phyloP scores from a whole-genome alignment of 225 moss, liverwort and hornwort species.

The Ulota crispa region DNA sequence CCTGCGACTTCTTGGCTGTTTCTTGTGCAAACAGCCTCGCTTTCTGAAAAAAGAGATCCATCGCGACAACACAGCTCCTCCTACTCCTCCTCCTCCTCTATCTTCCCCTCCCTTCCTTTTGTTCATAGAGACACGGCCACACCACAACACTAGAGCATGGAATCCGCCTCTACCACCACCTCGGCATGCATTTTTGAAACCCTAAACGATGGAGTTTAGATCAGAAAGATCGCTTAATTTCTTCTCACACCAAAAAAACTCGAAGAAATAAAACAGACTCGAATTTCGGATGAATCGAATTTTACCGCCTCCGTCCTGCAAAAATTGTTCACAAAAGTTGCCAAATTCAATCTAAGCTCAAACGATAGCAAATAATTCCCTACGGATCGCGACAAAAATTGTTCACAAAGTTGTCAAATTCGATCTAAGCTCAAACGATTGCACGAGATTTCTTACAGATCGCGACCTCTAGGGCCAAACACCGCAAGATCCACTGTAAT shows the following conservation, averaged over 20 bases:
- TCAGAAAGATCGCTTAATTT: neutral
- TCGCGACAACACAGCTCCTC: constrained; percentile 32
- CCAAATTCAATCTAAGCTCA: constrained; percentile 10
- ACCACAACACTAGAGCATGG: neutral
- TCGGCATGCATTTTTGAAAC: constrained; percentile 20
- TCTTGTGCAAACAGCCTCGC: constrained; percentile 79
- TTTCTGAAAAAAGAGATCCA: constrained; percentile 87
- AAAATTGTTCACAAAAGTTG: no score
- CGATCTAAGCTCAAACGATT: neutral
- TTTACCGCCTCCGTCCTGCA: neutral
- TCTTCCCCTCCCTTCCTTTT: neutral
- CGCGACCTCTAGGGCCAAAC: neutral
- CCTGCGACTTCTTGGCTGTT: constrained; percentile 94
- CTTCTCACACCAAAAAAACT: neutral
- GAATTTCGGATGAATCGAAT: neutral
- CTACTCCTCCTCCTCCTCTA: neutral
- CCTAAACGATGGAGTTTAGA: constrained; percentile 23
- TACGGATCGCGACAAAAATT: neutral
- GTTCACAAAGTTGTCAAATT: neutral
- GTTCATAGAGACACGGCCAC: neutral
- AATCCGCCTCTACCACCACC: constrained; percentile 1
- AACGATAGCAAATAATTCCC: neutral
- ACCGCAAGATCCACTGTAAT: constrained; percentile 29
- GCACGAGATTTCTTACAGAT: neutral
- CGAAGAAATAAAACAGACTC: neutral